Percentiles rank a stretch among this genome's conserved stretches.
These are phyloP conservation scores for Boletus patriciae DNA, from an alignment of 768 basidiomycete species.

Conservation along the genomic window DNA sequence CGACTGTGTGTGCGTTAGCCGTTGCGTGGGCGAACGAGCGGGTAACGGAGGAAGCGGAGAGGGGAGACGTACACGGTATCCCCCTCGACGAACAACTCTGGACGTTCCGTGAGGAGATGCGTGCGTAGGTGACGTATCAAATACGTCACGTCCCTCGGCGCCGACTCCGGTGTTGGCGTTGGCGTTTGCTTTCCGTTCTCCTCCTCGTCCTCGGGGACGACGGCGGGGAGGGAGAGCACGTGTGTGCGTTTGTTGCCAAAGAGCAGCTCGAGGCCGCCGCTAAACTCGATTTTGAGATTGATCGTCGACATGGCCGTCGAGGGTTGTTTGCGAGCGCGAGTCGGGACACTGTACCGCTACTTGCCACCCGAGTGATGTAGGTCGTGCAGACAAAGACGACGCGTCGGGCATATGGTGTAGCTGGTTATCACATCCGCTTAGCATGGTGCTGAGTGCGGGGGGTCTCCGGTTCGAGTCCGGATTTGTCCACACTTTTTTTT, in stretches of 20 bases:
- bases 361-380: too few relatives aligned
- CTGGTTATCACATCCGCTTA: slow-evolving; percentile 44
- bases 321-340: too few relatives aligned
- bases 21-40: too few relatives aligned
- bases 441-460: slow-evolving; percentile 37
- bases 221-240: slow-evolving; percentile 51
- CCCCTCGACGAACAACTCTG: slow-evolving; percentile 86
- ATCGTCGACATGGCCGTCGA: too few relatives aligned
- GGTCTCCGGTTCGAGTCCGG: slow-evolving; percentile 43
- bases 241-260: slow-evolving; percentile 72
- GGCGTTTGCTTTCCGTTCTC: not conserved
- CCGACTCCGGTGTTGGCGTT: slow-evolving; percentile 6
- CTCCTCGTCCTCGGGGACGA: slow-evolving; percentile 21
- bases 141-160: slow-evolving; percentile 61
- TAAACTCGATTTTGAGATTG: slow-evolving; percentile 67
- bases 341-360: too few relatives aligned
- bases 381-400: too few relatives aligned
- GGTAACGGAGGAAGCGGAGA: not conserved
- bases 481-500: slow-evolving; percentile 37
- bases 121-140: slow-evolving; percentile 78
- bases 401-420: slow-evolving; percentile 38
- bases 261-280: slow-evolving; percentile 84
- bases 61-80: slow-evolving; percentile 68
- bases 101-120: slow-evolving; percentile 77
- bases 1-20: slow-evolving; percentile 53